Percentiles rank a stretch among this genome's conserved stretches.
Conservation (phyloP, 441 rosid species). For the Theobroma grandiflorum region DNA sequence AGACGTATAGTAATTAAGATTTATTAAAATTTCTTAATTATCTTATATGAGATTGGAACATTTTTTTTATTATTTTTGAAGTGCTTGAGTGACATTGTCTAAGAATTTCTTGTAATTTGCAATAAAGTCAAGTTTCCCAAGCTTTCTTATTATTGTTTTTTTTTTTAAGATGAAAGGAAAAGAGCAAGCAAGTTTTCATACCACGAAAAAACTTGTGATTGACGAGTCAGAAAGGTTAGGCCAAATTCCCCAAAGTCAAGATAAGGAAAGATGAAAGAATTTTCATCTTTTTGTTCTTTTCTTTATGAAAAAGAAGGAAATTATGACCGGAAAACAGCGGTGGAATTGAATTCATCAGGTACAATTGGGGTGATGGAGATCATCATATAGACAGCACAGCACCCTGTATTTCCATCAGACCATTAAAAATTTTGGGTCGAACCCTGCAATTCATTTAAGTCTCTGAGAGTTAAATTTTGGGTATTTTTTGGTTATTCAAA, state of each 20-base stretch:
- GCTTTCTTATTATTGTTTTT: no score
- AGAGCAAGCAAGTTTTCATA: conserved; percentile 9
- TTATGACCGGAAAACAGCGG: not conserved
- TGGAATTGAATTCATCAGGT: conserved; percentile 1
- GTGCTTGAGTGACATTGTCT: no score
- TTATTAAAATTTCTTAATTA: no score
- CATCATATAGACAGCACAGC: conserved; percentile 11
- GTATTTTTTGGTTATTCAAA: no score
- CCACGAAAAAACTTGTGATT: not conserved
- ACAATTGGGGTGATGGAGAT: conserved; percentile 1
- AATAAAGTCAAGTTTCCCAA: not conserved
- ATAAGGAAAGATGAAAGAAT: not conserved
- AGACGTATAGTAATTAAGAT: no score
- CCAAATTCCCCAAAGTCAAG: conserved; percentile 14
- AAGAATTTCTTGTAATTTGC: not conserved
- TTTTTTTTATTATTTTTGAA: no score
- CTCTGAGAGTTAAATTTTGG: not conserved
- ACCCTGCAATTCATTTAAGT: conserved; percentile 32
- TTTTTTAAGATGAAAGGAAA: not conserved
- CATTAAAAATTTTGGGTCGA: conserved; percentile 32
- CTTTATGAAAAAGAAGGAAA: not conserved
- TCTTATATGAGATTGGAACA: no score
- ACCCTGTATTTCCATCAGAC: conserved; percentile 18
- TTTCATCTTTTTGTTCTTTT: not conserved
- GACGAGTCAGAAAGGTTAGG: conserved; percentile 5